Conservation (phyloP, 441 rosid species). For the Populus hybrid region DNA sequence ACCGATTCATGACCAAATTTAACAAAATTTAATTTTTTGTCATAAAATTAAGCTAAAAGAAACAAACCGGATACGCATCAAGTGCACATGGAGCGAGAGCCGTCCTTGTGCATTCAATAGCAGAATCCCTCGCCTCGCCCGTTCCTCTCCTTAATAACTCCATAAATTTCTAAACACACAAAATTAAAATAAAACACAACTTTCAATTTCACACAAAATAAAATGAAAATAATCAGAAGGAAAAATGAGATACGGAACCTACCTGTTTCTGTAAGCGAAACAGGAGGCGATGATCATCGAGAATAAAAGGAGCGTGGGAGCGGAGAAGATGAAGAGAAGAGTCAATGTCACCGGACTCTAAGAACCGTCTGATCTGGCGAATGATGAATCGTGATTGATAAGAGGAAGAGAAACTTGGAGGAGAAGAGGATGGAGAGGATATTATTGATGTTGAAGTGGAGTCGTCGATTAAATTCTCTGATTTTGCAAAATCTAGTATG, state of each 20-base stretch:
- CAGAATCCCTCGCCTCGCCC: conserved; percentile 52
- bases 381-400: conserved; percentile 68
- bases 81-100: conserved; percentile 95
- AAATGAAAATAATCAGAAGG: neutral
- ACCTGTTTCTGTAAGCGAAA: conserved; percentile 92
- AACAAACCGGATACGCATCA: conserved; percentile 82
- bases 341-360: conserved; percentile 79
- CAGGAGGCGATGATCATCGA: conserved; percentile 76
- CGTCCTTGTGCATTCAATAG: conserved; percentile 73
- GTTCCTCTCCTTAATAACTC: conserved; percentile 86
- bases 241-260: neutral
- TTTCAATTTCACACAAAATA: neutral
- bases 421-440: conserved; percentile 40
- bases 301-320: conserved; percentile 62
- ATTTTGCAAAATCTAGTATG: conserved; percentile 66
- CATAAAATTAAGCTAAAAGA: neutral
- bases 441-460: conserved; percentile 27
- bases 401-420: conserved; percentile 47
- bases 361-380: conserved; percentile 67
- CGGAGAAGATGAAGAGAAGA: conserved; percentile 60
- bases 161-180: conserved; percentile 64
- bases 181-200: neutral
- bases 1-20: neutral
- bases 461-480: conserved; percentile 74
- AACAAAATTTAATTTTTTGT: neutral